A percentile compares a stretch with the other conserved stretches of the same genome.
Conservation (phyloP, 768 basidiomycete species). For the Boletus pseudo-olivaceus region DNA sequence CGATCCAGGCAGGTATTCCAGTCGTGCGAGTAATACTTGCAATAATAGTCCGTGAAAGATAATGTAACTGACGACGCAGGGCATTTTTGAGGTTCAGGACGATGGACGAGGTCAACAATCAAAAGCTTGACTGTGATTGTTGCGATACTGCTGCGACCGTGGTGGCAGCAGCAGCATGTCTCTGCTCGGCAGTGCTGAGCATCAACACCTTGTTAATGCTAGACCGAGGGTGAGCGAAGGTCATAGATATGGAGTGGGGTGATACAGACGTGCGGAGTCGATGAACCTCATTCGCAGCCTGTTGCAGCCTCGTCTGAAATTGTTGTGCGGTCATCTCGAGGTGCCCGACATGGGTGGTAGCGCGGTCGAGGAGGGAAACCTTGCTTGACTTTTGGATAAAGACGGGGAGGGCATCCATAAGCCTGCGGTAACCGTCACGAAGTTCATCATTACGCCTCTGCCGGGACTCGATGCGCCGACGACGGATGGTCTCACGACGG, state of each 20-base stretch:
- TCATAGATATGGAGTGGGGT: background rate
- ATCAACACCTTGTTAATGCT: conserved; percentile 21
- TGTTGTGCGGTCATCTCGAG: too few relatives aligned
- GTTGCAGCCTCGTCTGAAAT: conserved; percentile 51
- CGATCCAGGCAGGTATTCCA: conserved; percentile 54
- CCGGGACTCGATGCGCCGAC: conserved; percentile 91
- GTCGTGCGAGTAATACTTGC: conserved; percentile 36
- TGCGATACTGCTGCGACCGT: conserved; percentile 52
- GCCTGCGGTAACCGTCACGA: conserved; percentile 83
- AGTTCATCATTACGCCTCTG: conserved; percentile 90
- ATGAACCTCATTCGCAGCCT: conserved; percentile 51
- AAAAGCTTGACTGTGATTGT: conserved; percentile 40
- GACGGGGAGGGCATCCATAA: conserved; percentile 86
- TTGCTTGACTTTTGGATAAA: conserved; percentile 94
- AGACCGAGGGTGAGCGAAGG: too few relatives aligned
- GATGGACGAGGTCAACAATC: conserved; percentile 34
- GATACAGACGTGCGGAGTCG: too few relatives aligned
- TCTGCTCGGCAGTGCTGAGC: conserved; percentile 77
- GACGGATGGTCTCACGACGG: conserved; percentile 87
- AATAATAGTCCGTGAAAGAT: conserved; percentile 38
- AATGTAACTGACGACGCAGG: conserved; percentile 32
- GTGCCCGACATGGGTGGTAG: conserved; percentile 74
- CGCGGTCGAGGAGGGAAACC: conserved; percentile 84
- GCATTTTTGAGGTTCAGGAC: conserved; percentile 23
- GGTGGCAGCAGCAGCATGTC: conserved; percentile 55